These are phyloP conservation scores for Ceratopteris richardii DNA, from an alignment of 75 land plant species.

Conservation along the genomic window DNA sequence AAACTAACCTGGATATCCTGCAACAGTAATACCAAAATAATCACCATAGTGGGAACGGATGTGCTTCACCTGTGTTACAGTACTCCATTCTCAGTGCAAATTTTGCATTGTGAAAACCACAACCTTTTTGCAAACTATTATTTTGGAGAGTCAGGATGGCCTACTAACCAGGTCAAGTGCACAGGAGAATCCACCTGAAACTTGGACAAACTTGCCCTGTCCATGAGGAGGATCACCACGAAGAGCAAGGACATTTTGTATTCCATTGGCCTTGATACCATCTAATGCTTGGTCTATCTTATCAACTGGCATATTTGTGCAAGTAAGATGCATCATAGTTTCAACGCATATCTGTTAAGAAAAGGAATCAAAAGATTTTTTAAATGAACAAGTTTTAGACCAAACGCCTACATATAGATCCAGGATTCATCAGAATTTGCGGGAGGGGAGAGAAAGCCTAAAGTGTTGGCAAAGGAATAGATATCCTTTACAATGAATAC, in stretches of 20 bases:
- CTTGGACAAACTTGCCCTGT: conserved; percentile 86
- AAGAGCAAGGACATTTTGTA: conserved; percentile 91
- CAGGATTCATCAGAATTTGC: too few relatives aligned
- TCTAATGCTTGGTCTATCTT: conserved; percentile 77
- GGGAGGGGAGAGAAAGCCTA: too few relatives aligned
- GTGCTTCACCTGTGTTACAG: conserved; percentile 59
- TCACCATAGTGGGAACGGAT: conserved; percentile 72
- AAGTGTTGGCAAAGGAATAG: too few relatives aligned
- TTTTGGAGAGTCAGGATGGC: too few relatives aligned
- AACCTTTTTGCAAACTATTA: too few relatives aligned
- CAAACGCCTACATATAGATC: too few relatives aligned
- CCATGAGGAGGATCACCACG: conserved; percentile 97
- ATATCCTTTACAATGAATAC: too few relatives aligned
- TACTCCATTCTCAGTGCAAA: too few relatives aligned
- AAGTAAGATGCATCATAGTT: conserved; percentile 97
- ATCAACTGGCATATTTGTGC: conserved; percentile 97
- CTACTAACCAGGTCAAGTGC: conserved; percentile 78
- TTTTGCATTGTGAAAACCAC: too few relatives aligned
- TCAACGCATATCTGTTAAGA: conserved; percentile 64
- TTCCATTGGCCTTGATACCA: conserved; percentile 73
- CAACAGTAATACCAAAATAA: conserved; percentile 94
- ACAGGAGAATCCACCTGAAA: conserved; percentile 82
- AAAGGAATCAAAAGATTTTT: too few relatives aligned
- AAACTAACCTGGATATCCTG: conserved; percentile 98
- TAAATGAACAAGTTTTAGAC: not conserved